Base-by-base conservation (phyloP, 768 basidiomycete species). In the Podaxis carcinomalis region DNA sequence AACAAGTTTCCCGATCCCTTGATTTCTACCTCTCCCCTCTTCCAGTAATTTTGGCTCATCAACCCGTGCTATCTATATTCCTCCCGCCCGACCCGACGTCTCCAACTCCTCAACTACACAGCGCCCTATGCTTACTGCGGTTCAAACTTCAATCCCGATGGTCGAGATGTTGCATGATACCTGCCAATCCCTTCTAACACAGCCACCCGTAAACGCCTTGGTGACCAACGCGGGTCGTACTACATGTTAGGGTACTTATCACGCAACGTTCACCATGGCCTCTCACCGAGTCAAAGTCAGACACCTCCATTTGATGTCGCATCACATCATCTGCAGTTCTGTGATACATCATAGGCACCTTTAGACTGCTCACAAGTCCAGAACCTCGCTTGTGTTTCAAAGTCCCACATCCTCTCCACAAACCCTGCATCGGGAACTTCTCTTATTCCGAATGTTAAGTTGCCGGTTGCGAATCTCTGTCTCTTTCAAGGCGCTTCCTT, bases 61-160 rank as follows among this genome's bases (percentile, higher is more conserved):
- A 36, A 37, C 35, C 52, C n/a, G 52, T 54, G 10, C 52, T 54
- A 54, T 54, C 37, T 40, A 54, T 54, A 54, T 37, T 49, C 23
- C 47, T 23, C n/a, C 47, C 25, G 25, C 25, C 23, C 47, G 47
- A 49, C 42, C n/a, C 42, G 42, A 40, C 39, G 19, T 47, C 46
- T 10, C 46, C 16, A 40, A 40, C 21, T 47, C 25, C 11, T 49
- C 47, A 4, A 49, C 21, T 25, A 23, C 2, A 44, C 47, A 49
- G 13, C 25, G 21, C 10, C 47, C 21, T 27, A 4, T 49, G 13
- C 32, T 9, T 27, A 23, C 47, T 4, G 47, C 47, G 47, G 47
- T 49, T 25, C 25, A 49, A 49, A 27, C 47, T 23, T 49, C 47
- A 44, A 7, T 9, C 42, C 42, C 42, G 42, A 44, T 19, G 16